Evolutionary conservation across 306 rosid species (phyloP).

Genomic region (Quercus parvula): DNA sequence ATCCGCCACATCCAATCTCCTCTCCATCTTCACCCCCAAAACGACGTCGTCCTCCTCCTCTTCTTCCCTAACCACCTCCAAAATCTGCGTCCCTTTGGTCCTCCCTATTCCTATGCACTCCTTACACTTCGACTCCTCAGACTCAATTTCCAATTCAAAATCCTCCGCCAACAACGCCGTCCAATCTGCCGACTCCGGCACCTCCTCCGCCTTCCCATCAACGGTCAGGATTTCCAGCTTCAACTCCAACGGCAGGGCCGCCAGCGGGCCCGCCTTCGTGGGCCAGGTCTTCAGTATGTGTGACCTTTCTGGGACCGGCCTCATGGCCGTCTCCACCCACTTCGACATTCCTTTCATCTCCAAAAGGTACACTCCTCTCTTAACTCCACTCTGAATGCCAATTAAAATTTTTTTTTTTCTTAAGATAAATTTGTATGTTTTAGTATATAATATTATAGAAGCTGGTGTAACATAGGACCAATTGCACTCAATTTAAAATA

Average conservation of each 20-base stretch:
- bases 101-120: constrained; percentile 19
- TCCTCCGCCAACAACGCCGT: constrained; percentile 28
- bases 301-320: constrained; percentile 96
- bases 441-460: no score
- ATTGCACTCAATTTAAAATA: no score
- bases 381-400: no score
- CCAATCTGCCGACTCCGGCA: constrained; percentile 40
- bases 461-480: no score
- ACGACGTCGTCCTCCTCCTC: constrained; percentile 19
- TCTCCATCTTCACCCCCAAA: constrained; percentile 41
- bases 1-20: constrained; percentile 56
- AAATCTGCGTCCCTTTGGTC: constrained; percentile 45
- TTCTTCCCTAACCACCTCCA: constrained; percentile 6
- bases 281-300: constrained; percentile 99
- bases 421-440: no score
- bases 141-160: constrained; percentile 21
- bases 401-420: no score
- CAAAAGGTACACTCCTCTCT: constrained; percentile 46
- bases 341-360: constrained; percentile 85
- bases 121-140: constrained; percentile 19
- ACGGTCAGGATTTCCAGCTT: constrained; percentile 48
- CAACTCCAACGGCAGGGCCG: constrained; percentile 38
- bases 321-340: constrained; percentile 94
- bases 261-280: constrained; percentile 88
- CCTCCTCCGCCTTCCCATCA: constrained; percentile 46